A percentile compares a stretch with the other conserved stretches of the same genome.
phyloP scores from a whole-genome alignment of 225 moss, liverwort and hornwort species.

The Pseudoscleropodium purum region DNA sequence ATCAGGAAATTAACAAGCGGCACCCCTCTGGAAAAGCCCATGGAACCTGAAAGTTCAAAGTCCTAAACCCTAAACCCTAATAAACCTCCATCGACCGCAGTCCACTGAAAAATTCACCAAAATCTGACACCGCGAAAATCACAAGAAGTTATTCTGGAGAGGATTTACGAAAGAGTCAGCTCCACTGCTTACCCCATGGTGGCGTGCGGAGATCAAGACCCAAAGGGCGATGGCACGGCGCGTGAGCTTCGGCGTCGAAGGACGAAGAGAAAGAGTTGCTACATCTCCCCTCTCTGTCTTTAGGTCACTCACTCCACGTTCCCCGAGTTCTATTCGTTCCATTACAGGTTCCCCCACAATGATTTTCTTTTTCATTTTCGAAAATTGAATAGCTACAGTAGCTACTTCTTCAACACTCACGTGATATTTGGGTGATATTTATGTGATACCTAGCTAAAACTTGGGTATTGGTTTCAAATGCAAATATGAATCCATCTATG shows the following conservation, averaged over 20 bases:
- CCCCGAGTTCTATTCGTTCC: neutral
- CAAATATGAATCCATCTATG: accelerated
- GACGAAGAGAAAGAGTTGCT: neutral
- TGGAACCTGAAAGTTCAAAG: neutral
- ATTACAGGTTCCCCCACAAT: neutral
- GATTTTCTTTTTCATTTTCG: neutral
- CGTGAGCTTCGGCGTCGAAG: neutral
- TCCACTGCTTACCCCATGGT: slow-evolving; percentile 20
- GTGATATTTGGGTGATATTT: neutral
- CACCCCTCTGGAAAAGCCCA: too few species aligned
- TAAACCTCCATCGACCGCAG: neutral
- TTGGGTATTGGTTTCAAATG: neutral
- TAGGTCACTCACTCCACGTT: neutral
- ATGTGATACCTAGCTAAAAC: neutral
- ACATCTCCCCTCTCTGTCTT: neutral
- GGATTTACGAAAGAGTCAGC: neutral
- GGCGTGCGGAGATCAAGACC: neutral
- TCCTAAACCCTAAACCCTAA: neutral
- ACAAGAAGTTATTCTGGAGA: neutral
- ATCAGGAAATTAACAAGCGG: neutral
- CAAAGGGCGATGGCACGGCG: neutral
- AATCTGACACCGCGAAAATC: neutral
- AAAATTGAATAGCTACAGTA: neutral
- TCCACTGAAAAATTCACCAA: neutral
- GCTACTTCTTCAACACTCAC: neutral